Conservation (phyloP, 2,329 filamentous ascomycete genomes). For the Chrysoporthe austroafricana region DNA sequence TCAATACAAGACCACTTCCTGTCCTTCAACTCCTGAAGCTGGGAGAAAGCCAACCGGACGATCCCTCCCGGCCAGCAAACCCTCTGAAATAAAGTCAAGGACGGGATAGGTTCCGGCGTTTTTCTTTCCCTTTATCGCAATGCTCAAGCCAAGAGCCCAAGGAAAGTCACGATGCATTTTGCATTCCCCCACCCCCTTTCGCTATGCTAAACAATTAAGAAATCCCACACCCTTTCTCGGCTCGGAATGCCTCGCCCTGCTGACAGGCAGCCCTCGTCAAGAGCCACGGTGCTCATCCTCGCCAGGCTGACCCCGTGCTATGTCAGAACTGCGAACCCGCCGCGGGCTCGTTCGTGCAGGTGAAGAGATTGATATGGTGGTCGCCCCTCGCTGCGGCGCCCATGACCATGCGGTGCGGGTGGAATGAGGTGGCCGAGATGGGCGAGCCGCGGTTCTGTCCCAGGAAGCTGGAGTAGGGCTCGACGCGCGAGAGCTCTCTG, state of each 20-base stretch:
- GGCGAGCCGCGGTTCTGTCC: conserved; percentile 79
- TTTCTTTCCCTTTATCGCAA: not conserved
- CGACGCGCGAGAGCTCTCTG: conserved; percentile 76
- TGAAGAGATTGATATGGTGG: conserved; percentile 87
- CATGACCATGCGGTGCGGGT: conserved; percentile 90
- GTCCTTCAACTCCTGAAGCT: not conserved
- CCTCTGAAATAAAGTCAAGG: not conserved
- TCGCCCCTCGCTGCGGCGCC: conserved; percentile 86
- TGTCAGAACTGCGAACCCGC: conserved; percentile 15
- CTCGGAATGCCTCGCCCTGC: not conserved
- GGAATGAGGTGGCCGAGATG: conserved; percentile 89
- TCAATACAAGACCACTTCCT: not conserved
- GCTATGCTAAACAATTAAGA: conserved; percentile 20
- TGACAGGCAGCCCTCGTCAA: not conserved
- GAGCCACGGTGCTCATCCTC: not conserved
- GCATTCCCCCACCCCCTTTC: not conserved
- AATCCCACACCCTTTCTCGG: not conserved
- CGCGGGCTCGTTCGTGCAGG: conserved; percentile 59
- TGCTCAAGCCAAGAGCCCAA: not conserved
- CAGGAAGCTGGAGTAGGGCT: conserved; percentile 89
- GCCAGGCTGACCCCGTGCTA: not conserved
- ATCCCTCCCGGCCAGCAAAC: not conserved
- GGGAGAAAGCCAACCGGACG: not conserved
- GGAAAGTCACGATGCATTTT: not conserved
- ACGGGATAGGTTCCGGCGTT: not conserved